Percentiles rank a stretch among this genome's conserved stretches.
Evolutionary conservation across 2,329 filamentous ascomycete genomes (phyloP).

Genomic region (Dactylonectria estremocensis): DNA sequence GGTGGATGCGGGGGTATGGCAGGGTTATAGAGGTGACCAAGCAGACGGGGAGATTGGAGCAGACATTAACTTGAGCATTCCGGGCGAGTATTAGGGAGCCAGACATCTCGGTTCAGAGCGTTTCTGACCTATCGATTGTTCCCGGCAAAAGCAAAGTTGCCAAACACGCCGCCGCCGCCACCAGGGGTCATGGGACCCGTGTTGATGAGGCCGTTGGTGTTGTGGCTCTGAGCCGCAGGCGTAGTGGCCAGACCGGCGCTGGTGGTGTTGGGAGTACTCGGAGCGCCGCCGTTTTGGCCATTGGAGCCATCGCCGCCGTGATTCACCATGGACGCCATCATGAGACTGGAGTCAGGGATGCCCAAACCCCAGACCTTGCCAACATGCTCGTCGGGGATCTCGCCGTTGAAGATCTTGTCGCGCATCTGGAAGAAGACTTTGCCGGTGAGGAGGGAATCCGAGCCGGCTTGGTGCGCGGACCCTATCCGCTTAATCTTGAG

Average conservation of each 20-base stretch:
- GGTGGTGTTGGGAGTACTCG: slow-evolving; percentile 79
- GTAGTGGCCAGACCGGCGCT: slow-evolving; percentile 65
- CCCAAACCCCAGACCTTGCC: slow-evolving; percentile 96
- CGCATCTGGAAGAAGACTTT: slow-evolving; percentile 95
- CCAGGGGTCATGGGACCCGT: slow-evolving; percentile 86
- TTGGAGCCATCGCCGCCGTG: slow-evolving; percentile 52
- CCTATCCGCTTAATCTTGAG: slow-evolving; percentile 92
- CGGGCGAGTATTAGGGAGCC: slow-evolving; percentile 6
- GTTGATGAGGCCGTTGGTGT: slow-evolving; percentile 69
- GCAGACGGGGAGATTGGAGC: slow-evolving; percentile 19
- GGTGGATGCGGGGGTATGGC: not conserved
- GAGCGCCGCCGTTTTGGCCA: slow-evolving; percentile 62
- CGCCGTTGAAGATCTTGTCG: slow-evolving; percentile 87
- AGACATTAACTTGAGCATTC: slow-evolving; percentile 30
- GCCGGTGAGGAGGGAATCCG: slow-evolving; percentile 93
- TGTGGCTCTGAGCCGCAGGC: slow-evolving; percentile 65
- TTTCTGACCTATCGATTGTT: slow-evolving; percentile 51
- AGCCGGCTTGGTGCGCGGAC: slow-evolving; percentile 91
- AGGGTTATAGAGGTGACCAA: slow-evolving; percentile 9
- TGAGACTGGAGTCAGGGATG: slow-evolving; percentile 72
- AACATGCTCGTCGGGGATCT: slow-evolving; percentile 84
- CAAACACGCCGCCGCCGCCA: slow-evolving; percentile 81
- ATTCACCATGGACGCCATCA: slow-evolving; percentile 54
- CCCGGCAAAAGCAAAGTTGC: slow-evolving; percentile 74
- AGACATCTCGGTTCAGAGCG: not conserved